phyloP scores from a whole-genome alignment of 257 asterid species.

The Nicotiana noctiflora region DNA sequence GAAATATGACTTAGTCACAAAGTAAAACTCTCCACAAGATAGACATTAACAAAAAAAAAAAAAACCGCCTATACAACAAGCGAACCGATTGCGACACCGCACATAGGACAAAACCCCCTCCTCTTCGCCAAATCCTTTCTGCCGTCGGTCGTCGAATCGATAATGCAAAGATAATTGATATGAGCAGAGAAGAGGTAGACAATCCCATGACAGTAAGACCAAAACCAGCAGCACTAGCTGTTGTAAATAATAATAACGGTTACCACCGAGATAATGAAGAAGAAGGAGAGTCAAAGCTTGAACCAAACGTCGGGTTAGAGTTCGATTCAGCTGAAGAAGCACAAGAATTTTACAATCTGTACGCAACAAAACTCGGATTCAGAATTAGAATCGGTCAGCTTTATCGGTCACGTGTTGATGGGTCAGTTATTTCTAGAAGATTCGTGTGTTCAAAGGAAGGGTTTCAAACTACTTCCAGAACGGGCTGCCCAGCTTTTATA shows the following conservation, averaged over 20 bases:
- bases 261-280: slow-evolving; percentile 37
- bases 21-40: no score
- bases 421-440: slow-evolving; percentile 80
- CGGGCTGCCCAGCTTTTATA: slow-evolving; percentile 90
- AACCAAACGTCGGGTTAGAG: slow-evolving; percentile 73
- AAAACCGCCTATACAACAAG: neutral
- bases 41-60: neutral
- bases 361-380: slow-evolving; percentile 72
- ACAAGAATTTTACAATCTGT: slow-evolving; percentile 65
- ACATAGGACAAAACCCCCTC: neutral
- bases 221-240: slow-evolving; percentile 39
- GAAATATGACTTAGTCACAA: no score
- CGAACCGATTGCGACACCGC: neutral
- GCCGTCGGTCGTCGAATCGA: neutral
- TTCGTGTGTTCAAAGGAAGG: slow-evolving; percentile 93
- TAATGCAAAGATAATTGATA: slow-evolving; percentile 36
- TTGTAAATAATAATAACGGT: slow-evolving; percentile 33
- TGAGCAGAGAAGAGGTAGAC: slow-evolving; percentile 64
- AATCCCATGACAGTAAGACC: slow-evolving; percentile 56
- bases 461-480: slow-evolving; percentile 78
- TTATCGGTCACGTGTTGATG: slow-evolving; percentile 79
- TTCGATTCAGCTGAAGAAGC: slow-evolving; percentile 86
- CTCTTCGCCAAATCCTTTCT: neutral
- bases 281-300: slow-evolving; percentile 55
- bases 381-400: slow-evolving; percentile 90